Base-by-base conservation (phyloP, 2,329 filamentous ascomycete genomes). In the Trichoderma koningii region DNA sequence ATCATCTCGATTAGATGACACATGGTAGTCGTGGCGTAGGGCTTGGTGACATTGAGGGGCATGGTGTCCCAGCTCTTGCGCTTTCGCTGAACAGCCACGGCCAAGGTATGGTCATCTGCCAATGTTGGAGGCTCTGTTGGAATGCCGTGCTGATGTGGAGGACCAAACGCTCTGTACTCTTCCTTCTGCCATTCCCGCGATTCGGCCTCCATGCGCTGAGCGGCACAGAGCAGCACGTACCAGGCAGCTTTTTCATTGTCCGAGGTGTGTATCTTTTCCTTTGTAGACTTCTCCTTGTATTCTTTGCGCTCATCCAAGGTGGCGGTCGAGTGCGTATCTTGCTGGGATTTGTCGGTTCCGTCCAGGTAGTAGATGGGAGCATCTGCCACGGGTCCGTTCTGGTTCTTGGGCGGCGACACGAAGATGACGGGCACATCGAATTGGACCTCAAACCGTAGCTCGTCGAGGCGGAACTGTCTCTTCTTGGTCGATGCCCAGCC, bases 191-290 rank as follows among this genome's bases (percentile, higher is more conserved):
- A 86, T 3, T 71, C 66, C n/a, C 73, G 70, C 5, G 83, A 85
- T 17, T 79, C 74, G 0, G 69, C 63, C 69, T 86, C 84, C 78
- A 85, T 83, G 17, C 71, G 71, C 63, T 86, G 83, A 0, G 85
- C 70, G 12, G 80, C 77, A 3, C 78, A 78, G n/a, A 86, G 75
- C 12, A 86, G 72, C 7, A 77, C 76, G 4, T 83, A 76, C 84
- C 84, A 86, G 1, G 83, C 84, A 3, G 82, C 82, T n/a, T 79
- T 74, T 70, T 86, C 84, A 63, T 85, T 84, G 68, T 86, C 82
- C 6, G 83, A 82, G 2, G 84, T 86, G 67, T 84, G 82, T 0
- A 66, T 86, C 76, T 57, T 74, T 70, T 66, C 77, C 69, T 68
- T 75, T 76, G 7, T 59, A 63, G 15, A 71, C 66, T 65, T 66